Base-by-base conservation (phyloP, 2,329 filamentous ascomycete genomes). In the Diaporthe sp. region DNA sequence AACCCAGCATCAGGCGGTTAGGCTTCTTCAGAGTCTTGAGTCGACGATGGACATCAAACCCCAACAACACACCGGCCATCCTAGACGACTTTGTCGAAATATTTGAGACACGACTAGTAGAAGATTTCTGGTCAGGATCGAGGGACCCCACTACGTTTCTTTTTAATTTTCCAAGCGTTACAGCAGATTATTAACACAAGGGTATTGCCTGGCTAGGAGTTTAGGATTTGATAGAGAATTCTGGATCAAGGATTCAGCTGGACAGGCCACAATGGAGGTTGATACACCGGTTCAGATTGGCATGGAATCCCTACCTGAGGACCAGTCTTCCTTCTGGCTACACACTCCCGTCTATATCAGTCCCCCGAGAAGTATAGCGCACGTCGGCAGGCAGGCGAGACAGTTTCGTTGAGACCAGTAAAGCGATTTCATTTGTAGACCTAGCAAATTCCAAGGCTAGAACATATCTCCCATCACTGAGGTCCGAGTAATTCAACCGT, bases 141-240 rank as follows among this genome's bases (percentile, higher is more conserved):
- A 53, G 15, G 32, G 32, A 44, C 32, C 19, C 6, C 27, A 6
- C 12, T 25, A 7, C 32, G 8, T 68, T 53, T 53, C 32, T 32
- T n/a, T 47, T 53, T 30, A 39, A 53, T 68, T 39, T 17, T 51
- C 37, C 5, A 53, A 53, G 63, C 63, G 32, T 51, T n/a, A 27
- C 15, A 51, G 27, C 47, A 53, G 25, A 6, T 27, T 30, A 12
- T 53, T 27, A 30, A 68, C 47, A 53, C 32, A 68, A 39, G 15
- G 61, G 30, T 39, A 27, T 51, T 51, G 3, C 63, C 47, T 7
- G 63, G 63, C 63, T 68, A 39, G 44, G 63, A 68, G 63, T 68
- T 53, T 22, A 53, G 63, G 63, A 30, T 39, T 27, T 51, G 63
- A 30, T 30, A 68, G 30, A 66, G 30, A 66, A 19, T 37, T 51